Base-by-base conservation (phyloP, 208 protist genomes). In the Trypanosoma grayi region DNA sequence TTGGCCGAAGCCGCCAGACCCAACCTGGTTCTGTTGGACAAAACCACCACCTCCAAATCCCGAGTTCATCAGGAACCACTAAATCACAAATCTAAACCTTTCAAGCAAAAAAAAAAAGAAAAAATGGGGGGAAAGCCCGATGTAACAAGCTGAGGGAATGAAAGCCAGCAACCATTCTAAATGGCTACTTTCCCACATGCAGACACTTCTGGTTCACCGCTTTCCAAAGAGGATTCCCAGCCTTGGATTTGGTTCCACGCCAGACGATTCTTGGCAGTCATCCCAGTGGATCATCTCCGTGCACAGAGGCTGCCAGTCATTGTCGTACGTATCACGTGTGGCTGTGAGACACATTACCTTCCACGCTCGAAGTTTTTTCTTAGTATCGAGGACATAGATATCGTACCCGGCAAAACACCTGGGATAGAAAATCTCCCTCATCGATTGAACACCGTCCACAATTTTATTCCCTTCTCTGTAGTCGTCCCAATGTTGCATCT, bases 281-380 rank as follows among this genome's bases (percentile, higher is more conserved):
- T 89, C 82, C 80, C 82, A 92, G 70, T 89, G 85, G 54, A 79
- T 25, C 85, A 92, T 89, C 62, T 92, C 85, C 4, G 73, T 51
- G 48, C 70, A 80, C 16, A 81, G 75, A 43, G 51, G 60, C 37
- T 87, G 81, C 20, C 36, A 13, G 36, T 48, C 57, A 22, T 53
- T 54, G 13, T 20, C 47, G 48, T 48, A 71, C 18, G 37, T 16
- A 16, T 58, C 14, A 1, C 65, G 55, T 13, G 37, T 52, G 10
- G 55, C 31, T 37, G 41, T 22, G 39, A 71, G 31, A 41, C 39
- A 60, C 50, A 71, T 64, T 30, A 48, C 24, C 20, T 53, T 71
- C 18, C n/a, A 6, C 3, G 16, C 31, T 1, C 22, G 14, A 5
- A 59, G 28, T 28, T 59, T 64, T 28, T 5, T 1, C 4, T 18